phyloP scores from a whole-genome alignment of 2,329 filamentous ascomycete genomes.

The Pseudocercospora fijiensis region DNA sequence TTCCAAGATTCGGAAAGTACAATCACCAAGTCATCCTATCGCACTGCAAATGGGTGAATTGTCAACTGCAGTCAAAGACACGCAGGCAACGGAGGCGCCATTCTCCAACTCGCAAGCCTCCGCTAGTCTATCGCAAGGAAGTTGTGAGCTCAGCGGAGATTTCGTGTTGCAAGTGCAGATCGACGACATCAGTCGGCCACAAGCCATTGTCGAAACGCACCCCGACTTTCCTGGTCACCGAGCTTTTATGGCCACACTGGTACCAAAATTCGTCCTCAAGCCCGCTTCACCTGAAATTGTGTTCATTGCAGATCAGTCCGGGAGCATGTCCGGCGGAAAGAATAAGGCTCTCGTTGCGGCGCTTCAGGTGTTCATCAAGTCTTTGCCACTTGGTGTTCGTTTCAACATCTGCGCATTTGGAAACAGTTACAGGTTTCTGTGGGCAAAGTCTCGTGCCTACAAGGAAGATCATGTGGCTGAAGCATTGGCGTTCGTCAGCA shows the following conservation, averaged over 20 bases:
- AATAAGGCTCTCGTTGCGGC: constrained; percentile 57
- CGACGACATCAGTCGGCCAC: constrained; percentile 60
- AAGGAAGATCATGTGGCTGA: constrained; percentile 46
- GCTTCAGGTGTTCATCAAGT: constrained; percentile 64
- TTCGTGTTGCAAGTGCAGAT: constrained; percentile 66
- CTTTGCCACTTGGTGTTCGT: constrained; percentile 60
- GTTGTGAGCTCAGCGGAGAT: constrained; percentile 59
- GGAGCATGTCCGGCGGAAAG: constrained; percentile 58
- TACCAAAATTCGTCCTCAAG: constrained; percentile 67
- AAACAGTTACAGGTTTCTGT: constrained; percentile 47
- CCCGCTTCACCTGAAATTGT: constrained; percentile 62
- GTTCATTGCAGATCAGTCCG: constrained; percentile 71
- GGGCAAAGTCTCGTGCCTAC: constrained; percentile 50
- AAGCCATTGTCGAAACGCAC: constrained; percentile 66
- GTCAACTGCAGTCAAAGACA: constrained; percentile 45
- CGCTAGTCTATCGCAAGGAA: constrained; percentile 57
- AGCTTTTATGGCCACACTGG: constrained; percentile 68
- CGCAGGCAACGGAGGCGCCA: constrained; percentile 31
- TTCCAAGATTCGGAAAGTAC: constrained; percentile 60
- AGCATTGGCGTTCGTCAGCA: constrained; percentile 46
- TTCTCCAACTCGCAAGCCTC: constrained; percentile 61
- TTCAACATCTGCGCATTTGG: constrained; percentile 74
- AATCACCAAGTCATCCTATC: constrained; percentile 68
- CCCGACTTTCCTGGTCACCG: constrained; percentile 60
- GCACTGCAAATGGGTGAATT: constrained; percentile 63